Conservation (phyloP, 768 basidiomycete genomes). For the Aureoboletus auriporus region DNA sequence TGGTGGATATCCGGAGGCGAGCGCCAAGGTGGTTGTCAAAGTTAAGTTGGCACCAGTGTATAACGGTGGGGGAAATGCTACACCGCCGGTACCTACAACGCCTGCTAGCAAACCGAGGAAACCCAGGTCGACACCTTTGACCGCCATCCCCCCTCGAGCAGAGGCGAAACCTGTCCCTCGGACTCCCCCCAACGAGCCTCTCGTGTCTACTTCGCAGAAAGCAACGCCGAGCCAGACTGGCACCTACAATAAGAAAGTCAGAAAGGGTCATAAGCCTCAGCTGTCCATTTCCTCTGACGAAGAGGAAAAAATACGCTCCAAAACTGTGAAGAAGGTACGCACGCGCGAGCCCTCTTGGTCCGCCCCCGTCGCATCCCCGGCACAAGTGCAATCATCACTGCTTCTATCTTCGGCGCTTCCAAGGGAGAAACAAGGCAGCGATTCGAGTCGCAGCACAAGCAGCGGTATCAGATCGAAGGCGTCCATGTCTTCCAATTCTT, state of each 20-base stretch:
- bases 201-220: conserved; percentile 10
- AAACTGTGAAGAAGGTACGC: conserved; percentile 60
- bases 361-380: conserved; percentile 21
- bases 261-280: conserved; percentile 37
- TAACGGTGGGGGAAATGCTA: conserved; percentile 23
- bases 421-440: conserved; percentile 7
- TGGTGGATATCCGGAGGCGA: conserved; percentile 15
- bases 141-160: background rate
- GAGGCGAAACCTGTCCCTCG: conserved; percentile 14
- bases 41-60: conserved; percentile 55
- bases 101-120: conserved; percentile 17
- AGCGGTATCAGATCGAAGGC: conserved; percentile 19
- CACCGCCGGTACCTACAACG: conserved; percentile 2
- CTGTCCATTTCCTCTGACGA: conserved; percentile 67
- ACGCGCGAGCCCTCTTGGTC: conserved; percentile 33
- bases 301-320: conserved; percentile 62
- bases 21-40: conserved; percentile 18
- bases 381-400: conserved; percentile 16
- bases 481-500: conserved; percentile 26
- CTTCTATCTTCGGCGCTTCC: conserved; percentile 21
- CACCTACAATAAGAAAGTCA: conserved; percentile 17
- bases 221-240: conserved; percentile 14
- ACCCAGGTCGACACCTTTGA: conserved; percentile 1
- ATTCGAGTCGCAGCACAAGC: conserved; percentile 17
- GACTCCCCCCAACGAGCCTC: conserved; percentile 24